Percentiles rank a stretch among this genome's conserved stretches.
phyloP scores from a whole-genome alignment of 352 stramenopile species.

The Pythium grandisporangium region DNA sequence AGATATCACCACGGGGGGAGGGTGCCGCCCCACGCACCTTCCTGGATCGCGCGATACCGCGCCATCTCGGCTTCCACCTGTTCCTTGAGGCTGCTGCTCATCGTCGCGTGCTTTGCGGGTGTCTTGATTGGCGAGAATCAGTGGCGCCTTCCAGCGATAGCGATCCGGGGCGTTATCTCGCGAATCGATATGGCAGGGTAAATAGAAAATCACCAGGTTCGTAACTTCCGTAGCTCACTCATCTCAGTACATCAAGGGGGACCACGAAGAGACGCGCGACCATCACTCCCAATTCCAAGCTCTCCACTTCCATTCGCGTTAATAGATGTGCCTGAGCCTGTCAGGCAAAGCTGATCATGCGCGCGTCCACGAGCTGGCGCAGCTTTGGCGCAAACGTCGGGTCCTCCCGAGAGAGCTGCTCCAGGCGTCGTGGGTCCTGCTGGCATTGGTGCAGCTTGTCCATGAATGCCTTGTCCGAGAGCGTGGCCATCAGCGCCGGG shows the following conservation, averaged over 20 bases:
- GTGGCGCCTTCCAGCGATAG: no score
- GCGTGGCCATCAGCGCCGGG: constrained; percentile 43
- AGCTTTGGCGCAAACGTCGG: constrained; percentile 38
- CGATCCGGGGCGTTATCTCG: no score
- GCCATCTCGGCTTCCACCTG: constrained; percentile 85
- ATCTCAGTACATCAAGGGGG: no score
- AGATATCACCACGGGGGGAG: no score
- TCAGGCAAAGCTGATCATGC: constrained; percentile 47
- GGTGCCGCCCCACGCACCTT: constrained; percentile 37
- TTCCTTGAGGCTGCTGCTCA: constrained; percentile 40
- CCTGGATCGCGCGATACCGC: constrained; percentile 88
- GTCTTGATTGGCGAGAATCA: constrained; percentile 6
- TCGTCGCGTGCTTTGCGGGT: constrained; percentile 6
- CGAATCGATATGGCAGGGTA: no score
- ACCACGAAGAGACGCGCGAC: no score
- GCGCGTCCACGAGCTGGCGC: constrained; percentile 34
- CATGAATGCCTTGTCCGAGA: constrained; percentile 55
- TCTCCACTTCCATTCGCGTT: no score
- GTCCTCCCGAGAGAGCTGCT: constrained; percentile 27
- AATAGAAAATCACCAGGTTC: no score
- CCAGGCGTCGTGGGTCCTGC: constrained; percentile 27
- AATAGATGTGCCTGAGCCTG: background rate
- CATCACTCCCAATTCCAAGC: no score
- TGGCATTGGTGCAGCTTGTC: constrained; percentile 34
- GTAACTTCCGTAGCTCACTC: background rate